phyloP scores from a whole-genome alignment of 768 basidiomycete species.

The Tremella fuciformis region DNA sequence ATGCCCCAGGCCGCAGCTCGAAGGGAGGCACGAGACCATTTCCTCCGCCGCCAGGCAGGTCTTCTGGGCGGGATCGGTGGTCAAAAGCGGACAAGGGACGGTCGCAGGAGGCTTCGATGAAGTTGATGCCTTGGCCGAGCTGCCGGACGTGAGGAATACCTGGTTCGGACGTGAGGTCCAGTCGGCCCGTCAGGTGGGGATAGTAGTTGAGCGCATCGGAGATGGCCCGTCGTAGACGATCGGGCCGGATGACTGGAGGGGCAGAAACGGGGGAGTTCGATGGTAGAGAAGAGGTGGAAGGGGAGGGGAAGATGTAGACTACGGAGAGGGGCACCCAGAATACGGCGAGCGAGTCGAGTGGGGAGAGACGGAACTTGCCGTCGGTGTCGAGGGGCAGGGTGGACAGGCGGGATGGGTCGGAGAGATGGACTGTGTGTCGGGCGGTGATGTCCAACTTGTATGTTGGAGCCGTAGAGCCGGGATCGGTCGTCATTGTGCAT shows the following conservation, averaged over 20 bases:
- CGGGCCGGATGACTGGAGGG: not conserved
- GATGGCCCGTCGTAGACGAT: constrained; percentile 6
- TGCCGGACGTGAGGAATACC: not conserved
- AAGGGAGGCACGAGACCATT: constrained; percentile 28
- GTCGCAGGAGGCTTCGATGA: not conserved
- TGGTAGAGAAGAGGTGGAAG: not conserved
- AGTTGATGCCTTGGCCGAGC: no score
- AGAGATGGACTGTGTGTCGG: constrained; percentile 1
- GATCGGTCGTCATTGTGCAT: no score
- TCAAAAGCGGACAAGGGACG: not conserved
- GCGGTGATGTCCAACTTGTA: no score
- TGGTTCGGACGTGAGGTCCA: constrained; percentile 1
- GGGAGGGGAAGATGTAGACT: constrained; percentile 21
- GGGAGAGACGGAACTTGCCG: constrained; percentile 14
- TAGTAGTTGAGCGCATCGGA: constrained; percentile 24
- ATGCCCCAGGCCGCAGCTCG: constrained; percentile 1
- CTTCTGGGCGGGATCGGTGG: not conserved
- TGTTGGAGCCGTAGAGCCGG: no score
- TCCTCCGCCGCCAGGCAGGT: constrained; percentile 5
- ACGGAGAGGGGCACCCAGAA: constrained; percentile 23
- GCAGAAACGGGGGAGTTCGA: not conserved
- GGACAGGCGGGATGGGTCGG: not conserved
- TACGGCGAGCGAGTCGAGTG: constrained; percentile 18
- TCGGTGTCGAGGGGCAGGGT: not conserved
- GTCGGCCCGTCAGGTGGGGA: constrained; percentile 32